These are phyloP conservation scores for Didymella glomerata DNA, from an alignment of 2,329 filamentous ascomycete genomes.

Conservation along the genomic window DNA sequence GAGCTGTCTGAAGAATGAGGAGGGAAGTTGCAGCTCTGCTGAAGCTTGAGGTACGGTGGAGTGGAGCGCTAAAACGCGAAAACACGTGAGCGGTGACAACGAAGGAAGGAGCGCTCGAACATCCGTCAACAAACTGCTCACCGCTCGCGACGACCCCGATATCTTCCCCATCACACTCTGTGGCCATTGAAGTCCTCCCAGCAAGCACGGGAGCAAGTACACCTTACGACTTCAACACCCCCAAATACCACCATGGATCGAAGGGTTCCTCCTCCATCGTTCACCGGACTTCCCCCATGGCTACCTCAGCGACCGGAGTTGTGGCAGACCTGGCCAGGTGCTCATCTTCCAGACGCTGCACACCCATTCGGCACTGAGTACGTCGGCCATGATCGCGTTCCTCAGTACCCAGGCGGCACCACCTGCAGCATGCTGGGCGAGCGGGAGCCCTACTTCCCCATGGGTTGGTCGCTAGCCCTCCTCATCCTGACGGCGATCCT, in stretches of 20 bases:
- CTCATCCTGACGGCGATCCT: neutral
- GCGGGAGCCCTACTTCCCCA: constrained; percentile 2
- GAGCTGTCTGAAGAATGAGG: constrained; percentile 9
- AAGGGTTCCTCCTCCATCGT: neutral
- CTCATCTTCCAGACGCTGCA: neutral
- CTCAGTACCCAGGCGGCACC: constrained; percentile 3
- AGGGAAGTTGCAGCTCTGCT: constrained; percentile 12
- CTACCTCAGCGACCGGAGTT: neutral
- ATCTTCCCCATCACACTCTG: neutral
- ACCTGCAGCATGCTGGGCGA: constrained; percentile 3
- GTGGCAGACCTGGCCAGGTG: constrained; percentile 12
- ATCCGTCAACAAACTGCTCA: neutral
- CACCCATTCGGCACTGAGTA: neutral
- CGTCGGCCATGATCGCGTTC: neutral
- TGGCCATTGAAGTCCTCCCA: neutral
- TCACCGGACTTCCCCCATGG: too few relatives aligned
- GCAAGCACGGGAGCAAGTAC: neutral
- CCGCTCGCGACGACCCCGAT: neutral
- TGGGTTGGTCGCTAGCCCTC: neutral
- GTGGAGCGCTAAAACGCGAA: constrained; percentile 27
- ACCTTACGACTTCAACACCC: neutral
- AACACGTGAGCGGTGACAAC: constrained; percentile 24
- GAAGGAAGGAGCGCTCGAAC: constrained; percentile 25
- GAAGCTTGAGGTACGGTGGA: constrained; percentile 11
- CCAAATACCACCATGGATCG: neutral